Base-by-base conservation (phyloP, 208 protist genomes). In the Leishmania mexicana region DNA sequence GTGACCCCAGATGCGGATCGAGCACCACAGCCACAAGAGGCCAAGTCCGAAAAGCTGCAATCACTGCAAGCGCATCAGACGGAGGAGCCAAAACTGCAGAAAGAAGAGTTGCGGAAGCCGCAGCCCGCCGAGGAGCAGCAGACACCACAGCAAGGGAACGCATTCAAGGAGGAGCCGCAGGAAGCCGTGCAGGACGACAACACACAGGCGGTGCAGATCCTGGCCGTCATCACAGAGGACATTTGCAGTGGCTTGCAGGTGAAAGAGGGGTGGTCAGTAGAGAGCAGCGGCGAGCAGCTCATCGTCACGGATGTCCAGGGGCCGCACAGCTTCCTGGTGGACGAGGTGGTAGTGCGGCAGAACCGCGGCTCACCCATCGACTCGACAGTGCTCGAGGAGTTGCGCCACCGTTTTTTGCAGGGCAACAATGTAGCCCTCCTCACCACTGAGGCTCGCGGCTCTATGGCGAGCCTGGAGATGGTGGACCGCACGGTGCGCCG, bases 401-500 rank as follows among this genome's bases (percentile, higher is more conserved):
- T 90, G 42, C 78, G 84, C 47, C 76, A 80, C 64, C 71, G 78
- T 40, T 93, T 95, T 70, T 53, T 92, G 60, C 71, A 76, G 21
- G 89, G 92, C 47, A 70, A 90, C 75, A 93, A 93, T 83, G 81
- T 89, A 15, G 88, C 89, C 53, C 70, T 95, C 49, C 58, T 93
- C 31, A 92, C 89, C 11, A 79, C 79, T 35, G 92, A 93, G 76
- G 64, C 81, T 0, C 87, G 88, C 40, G 92, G 92, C 60, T 89
- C 85, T 5, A 62, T 86, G 21, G 71, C 85, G 47, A 89, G 86
- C 65, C 60, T 90, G 51, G 85, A 92, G 72, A 68, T 90, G 75
- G 77, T 93, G n/a, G 89, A 92, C 72, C 85, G 86, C 85, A 88
- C 84, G 8, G 83, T 87, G 75, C 89, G 88, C 67, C 58, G 54